Percentiles rank a stretch among this genome's conserved stretches.
phyloP scores from a whole-genome alignment of 495 filamentous ascomycete genomes.

The Coniosporium apollinis region DNA sequence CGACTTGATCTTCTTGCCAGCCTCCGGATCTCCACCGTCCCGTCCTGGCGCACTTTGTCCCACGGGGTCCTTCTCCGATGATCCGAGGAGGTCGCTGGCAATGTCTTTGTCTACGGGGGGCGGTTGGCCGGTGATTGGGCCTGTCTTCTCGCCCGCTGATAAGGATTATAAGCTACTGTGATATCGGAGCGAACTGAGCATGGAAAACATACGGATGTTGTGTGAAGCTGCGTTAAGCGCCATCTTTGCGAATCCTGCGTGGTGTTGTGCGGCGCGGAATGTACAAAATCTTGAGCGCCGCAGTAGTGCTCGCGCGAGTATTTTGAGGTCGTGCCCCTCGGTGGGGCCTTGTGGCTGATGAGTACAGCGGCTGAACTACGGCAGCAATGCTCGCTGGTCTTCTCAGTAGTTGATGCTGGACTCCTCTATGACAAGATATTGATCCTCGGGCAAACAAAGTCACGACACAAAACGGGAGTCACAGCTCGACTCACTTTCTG shows the following conservation, averaged over 20 bases:
- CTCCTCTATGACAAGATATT: no score
- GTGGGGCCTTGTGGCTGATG: no score
- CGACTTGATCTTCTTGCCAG: constrained; percentile 23
- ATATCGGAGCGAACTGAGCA: no score
- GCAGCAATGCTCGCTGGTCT: no score
- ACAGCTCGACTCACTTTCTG: no score
- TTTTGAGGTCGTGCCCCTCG: no score
- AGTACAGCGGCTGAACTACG: no score
- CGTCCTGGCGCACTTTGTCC: constrained; percentile 21
- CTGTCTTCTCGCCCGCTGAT: constrained; percentile 10
- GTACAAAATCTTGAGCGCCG: constrained; percentile 3
- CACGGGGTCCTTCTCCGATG: constrained; percentile 19
- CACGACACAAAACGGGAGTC: no score
- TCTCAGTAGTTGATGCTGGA: no score
- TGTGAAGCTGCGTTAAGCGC: constrained; percentile 13
- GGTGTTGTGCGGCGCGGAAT: not conserved
- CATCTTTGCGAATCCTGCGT: not conserved
- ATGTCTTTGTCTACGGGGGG: constrained; percentile 9
- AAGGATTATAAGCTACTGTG: no score
- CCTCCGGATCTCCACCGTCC: constrained; percentile 22
- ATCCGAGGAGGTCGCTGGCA: constrained; percentile 13
- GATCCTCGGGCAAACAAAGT: no score
- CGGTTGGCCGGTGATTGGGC: constrained; percentile 11
- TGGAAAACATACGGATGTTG: constrained; percentile 2
- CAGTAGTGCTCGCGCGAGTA: constrained; percentile 9